Evolutionary conservation across 495 filamentous ascomycete genomes (phyloP).

Genomic region (Talaromyces liani): DNA sequence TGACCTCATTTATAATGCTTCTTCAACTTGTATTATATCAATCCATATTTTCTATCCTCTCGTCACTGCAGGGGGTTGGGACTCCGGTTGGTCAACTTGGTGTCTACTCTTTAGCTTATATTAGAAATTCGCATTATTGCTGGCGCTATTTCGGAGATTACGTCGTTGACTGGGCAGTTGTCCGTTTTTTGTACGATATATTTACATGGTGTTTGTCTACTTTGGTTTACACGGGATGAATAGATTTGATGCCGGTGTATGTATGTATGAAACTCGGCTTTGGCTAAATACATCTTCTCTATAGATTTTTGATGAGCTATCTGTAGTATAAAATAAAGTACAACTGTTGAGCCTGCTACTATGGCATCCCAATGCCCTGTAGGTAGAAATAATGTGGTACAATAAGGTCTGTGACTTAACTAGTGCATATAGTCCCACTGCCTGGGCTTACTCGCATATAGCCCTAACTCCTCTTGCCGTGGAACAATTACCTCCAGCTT

Average conservation of each 20-base stretch:
- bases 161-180: background rate
- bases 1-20: slow-evolving; percentile 1
- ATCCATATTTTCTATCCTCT: slow-evolving; percentile 1
- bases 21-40: slow-evolving; percentile 11
- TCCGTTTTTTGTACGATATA: background rate
- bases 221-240: background rate
- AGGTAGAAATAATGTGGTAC: too few relatives aligned
- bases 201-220: background rate
- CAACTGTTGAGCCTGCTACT: too few relatives aligned
- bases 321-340: too few relatives aligned
- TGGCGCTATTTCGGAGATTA: background rate
- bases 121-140: background rate
- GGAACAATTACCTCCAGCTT: background rate
- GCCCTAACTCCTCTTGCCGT: too few relatives aligned
- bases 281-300: background rate
- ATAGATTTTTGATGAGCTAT: background rate
- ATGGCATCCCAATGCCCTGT: too few relatives aligned
- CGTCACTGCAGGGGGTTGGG: background rate
- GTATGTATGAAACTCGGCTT: background rate
- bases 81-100: background rate
- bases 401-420: too few relatives aligned
- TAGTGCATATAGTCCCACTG: too few relatives aligned
- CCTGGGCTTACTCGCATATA: too few relatives aligned
- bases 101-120: background rate
- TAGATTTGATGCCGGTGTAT: background rate